Percentiles rank a stretch among this genome's conserved stretches.
Evolutionary conservation across 2,329 filamentous ascomycete species (phyloP).

Genomic region (Colletotrichum sojae): DNA sequence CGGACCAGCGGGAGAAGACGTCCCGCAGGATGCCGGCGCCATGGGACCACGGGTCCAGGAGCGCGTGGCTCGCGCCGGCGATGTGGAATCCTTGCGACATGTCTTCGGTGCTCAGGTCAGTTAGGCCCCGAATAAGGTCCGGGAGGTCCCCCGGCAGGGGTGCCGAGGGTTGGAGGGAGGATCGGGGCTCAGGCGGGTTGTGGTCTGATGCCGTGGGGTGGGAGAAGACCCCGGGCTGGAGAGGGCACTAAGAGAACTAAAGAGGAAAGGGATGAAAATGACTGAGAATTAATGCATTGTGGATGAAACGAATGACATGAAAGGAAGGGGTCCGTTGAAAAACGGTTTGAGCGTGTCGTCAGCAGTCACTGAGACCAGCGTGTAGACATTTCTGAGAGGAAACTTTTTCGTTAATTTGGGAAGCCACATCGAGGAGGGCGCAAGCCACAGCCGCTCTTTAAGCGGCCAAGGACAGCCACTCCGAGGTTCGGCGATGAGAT

Average conservation of each 20-base stretch:
- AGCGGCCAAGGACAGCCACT: neutral
- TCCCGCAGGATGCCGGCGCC: conserved; percentile 54
- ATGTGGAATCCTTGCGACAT: conserved; percentile 41
- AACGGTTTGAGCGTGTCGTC: neutral
- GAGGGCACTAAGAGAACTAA: neutral
- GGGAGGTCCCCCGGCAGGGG: conserved; percentile 9
- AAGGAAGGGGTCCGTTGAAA: conserved; percentile 4
- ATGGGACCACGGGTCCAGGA: conserved; percentile 50
- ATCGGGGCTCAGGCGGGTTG: conserved; percentile 1
- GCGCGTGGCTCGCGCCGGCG: conserved; percentile 30
- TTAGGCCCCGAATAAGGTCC: neutral
- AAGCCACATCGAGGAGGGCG: neutral
- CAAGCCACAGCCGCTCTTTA: neutral
- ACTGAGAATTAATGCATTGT: conserved; percentile 26
- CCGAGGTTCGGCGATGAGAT: neutral
- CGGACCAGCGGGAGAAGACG: conserved; percentile 57
- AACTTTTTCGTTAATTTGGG: neutral
- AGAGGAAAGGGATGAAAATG: neutral
- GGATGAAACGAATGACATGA: conserved; percentile 31
- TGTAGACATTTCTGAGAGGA: neutral
- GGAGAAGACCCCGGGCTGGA: neutral
- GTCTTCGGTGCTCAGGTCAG: neutral
- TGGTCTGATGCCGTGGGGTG: neutral
- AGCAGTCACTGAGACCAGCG: conserved; percentile 1
- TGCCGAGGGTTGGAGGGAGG: conserved; percentile 18